phyloP scores from a whole-genome alignment of 176 grass and related monocot species.

The Secale cereale region DNA sequence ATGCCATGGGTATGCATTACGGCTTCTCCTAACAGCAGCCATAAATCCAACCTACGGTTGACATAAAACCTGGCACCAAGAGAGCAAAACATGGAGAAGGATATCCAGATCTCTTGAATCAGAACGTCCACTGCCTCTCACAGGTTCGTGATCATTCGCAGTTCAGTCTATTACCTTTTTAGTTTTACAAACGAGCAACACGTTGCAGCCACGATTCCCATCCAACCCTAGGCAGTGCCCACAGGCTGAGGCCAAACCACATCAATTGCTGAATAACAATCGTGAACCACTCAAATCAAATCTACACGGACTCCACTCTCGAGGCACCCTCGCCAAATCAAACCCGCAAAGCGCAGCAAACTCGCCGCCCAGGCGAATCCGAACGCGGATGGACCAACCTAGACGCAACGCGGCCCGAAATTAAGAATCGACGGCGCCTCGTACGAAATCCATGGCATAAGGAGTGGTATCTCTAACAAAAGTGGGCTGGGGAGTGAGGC shows the following conservation, averaged over 20 bases:
- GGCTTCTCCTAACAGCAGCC: background rate
- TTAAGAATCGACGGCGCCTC: background rate
- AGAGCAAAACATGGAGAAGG: background rate
- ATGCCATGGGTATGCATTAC: background rate
- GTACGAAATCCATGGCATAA: background rate
- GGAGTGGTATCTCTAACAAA: background rate
- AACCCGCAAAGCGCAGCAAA: background rate
- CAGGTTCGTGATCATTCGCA: background rate
- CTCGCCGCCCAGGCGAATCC: background rate
- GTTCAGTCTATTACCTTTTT: background rate
- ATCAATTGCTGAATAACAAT: background rate
- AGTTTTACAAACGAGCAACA: background rate
- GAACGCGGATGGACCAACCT: background rate
- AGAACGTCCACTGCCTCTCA: background rate
- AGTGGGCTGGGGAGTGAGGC: background rate
- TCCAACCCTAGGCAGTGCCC: background rate
- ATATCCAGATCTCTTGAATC: background rate
- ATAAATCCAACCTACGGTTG: background rate
- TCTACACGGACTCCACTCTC: background rate
- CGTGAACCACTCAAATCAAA: conserved; percentile 15
- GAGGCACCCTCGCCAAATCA: background rate
- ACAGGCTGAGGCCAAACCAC: background rate
- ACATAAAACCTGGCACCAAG: background rate
- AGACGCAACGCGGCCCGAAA: background rate
- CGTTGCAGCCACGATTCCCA: background rate